Conservation (phyloP, 371 early-diverging fungal genomes). For the Cokeromyces recurvatus region DNA sequence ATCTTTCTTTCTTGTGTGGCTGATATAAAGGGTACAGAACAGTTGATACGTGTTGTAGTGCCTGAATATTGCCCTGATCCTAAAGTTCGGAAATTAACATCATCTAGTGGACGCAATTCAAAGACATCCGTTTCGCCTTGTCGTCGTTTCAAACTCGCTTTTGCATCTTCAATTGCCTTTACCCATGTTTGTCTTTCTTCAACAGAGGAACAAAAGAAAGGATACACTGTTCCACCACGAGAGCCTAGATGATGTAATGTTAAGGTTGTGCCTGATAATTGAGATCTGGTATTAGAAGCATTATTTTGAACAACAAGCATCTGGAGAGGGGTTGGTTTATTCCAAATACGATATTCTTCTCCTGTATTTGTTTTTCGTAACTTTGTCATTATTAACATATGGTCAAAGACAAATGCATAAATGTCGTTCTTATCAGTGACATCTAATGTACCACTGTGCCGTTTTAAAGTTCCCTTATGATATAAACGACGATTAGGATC, state of each 20-base stretch:
- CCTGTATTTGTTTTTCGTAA: constrained; percentile 47
- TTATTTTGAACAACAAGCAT: constrained; percentile 44
- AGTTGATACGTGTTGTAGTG: constrained; percentile 56
- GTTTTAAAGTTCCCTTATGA: constrained; percentile 74
- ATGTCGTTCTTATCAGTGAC: constrained; percentile 66
- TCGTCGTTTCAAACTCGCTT: constrained; percentile 37
- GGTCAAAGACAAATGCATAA: constrained; percentile 85
- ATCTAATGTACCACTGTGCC: constrained; percentile 62
- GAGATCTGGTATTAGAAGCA: constrained; percentile 2
- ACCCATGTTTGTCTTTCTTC: constrained; percentile 81
- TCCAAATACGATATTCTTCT: constrained; percentile 61
- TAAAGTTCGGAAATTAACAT: constrained; percentile 28
- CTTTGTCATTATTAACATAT: constrained; percentile 80
- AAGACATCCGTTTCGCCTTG: constrained; percentile 57
- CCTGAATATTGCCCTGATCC: constrained; percentile 14
- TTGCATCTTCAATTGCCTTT: constrained; percentile 79
- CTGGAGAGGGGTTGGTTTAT: constrained; percentile 62
- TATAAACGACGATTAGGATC: constrained; percentile 70
- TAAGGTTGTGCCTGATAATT: constrained; percentile 11
- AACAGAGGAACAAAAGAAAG: constrained; percentile 48
- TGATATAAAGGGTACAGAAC: constrained; percentile 60
- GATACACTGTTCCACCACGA: constrained; percentile 32
- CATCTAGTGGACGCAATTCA: constrained; percentile 54
- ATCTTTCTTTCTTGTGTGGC: constrained; percentile 45
- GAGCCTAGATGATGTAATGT: constrained; percentile 38